Evolutionary conservation across 1,284 basidiomycete genomes (phyloP).

Genomic region (Ustilago cynodontis): DNA sequence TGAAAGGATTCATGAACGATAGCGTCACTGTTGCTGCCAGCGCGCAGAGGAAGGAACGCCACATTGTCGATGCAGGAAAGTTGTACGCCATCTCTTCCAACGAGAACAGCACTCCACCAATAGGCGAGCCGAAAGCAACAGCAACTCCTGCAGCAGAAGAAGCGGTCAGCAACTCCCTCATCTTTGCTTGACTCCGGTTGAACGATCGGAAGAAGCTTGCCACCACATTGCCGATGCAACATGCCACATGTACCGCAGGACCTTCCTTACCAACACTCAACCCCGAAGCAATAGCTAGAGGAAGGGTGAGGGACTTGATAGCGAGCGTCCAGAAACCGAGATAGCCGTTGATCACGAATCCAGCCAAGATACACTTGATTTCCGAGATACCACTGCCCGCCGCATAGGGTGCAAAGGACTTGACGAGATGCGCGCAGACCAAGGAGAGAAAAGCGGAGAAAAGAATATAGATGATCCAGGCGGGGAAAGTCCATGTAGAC

Average conservation of each 20-base stretch:
- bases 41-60: conserved; percentile 96
- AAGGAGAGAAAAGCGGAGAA: conserved; percentile 76
- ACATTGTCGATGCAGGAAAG: conserved; percentile 98
- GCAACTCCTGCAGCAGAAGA: conserved; percentile 97
- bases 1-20: conserved; percentile 97
- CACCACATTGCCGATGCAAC: conserved; percentile 89
- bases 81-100: conserved; percentile 84
- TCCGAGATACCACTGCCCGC: conserved; percentile 98
- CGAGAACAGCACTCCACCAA: conserved; percentile 93
- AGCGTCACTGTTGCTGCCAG: conserved; percentile 95
- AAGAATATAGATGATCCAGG: conserved; percentile 85
- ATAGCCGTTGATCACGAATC: conserved; percentile 96
- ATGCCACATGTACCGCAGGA: conserved; percentile 96
- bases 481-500: conserved; percentile 82
- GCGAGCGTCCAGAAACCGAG: conserved; percentile 89
- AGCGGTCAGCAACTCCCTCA: conserved; percentile 93
- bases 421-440: conserved; percentile 82
- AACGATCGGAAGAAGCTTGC: conserved; percentile 85
- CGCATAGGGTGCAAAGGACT: conserved; percentile 89
- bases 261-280: conserved; percentile 98
- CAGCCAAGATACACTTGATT: conserved; percentile 97
- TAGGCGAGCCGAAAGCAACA: conserved; percentile 96
- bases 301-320: conserved; percentile 89
- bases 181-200: conserved; percentile 91
- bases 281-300: conserved; percentile 91